phyloP scores from a whole-genome alignment of 192 early-diverging fungal genomes.

The Oehlia diaphana region DNA sequence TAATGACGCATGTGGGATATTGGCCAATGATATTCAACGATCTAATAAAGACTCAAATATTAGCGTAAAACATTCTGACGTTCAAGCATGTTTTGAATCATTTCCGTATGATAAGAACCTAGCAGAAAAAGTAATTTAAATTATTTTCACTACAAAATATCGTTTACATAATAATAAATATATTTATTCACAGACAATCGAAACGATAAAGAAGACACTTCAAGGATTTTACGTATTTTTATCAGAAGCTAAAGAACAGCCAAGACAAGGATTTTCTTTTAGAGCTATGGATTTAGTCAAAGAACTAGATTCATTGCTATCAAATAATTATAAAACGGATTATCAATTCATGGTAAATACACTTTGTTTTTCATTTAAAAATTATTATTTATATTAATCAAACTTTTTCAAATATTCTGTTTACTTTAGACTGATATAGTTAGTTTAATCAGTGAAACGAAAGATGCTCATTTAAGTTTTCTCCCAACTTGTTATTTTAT shows the following conservation, averaged over 20 bases:
- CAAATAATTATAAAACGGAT: not conserved
- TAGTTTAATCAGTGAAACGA: not conserved
- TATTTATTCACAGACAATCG: not conserved
- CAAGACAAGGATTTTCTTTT: not conserved
- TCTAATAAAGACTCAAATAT: no score
- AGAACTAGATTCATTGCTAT: not conserved
- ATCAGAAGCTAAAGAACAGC: not conserved
- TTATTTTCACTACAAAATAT: no score
- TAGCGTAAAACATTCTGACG: no score
- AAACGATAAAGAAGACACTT: not conserved
- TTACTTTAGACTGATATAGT: not conserved
- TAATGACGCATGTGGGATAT: no score
- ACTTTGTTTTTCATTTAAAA: not conserved
- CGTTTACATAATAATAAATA: no score
- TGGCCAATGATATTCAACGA: no score
- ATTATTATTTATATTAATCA: not conserved
- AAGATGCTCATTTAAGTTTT: not conserved
- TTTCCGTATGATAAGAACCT: no score
- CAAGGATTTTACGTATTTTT: not conserved
- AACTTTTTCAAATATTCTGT: not conserved
- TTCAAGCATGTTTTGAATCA: no score
- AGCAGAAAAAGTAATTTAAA: no score
- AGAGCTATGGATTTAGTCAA: not conserved
- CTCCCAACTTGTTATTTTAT: not conserved
- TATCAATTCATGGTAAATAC: constrained; percentile 5